Evolutionary conservation across 1,284 basidiomycete genomes (phyloP).

Genomic region (Boletellus deceptivus): DNA sequence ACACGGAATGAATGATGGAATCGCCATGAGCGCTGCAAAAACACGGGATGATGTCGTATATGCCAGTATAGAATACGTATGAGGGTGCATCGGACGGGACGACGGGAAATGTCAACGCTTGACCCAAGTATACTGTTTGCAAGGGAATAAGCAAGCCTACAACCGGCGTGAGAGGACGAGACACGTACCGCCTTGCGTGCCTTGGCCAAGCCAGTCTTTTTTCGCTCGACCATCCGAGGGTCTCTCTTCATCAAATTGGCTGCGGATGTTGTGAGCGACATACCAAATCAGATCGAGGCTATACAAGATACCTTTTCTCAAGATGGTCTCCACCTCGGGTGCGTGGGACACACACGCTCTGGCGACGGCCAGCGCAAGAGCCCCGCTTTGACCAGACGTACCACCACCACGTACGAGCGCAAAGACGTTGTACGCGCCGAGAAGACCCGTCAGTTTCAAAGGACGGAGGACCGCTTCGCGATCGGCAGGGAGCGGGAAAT

Average conservation of each 20-base stretch:
- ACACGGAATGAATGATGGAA: not conserved
- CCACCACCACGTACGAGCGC: constrained; percentile 88
- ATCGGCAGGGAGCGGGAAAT: constrained; percentile 78
- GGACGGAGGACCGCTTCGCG: constrained; percentile 82
- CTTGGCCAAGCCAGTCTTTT: constrained; percentile 92
- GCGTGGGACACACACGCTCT: constrained; percentile 77
- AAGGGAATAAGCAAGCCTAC: not conserved
- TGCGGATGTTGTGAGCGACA: constrained; percentile 31
- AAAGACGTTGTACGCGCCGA: constrained; percentile 94
- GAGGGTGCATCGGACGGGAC: not conserved
- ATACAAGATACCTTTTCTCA: constrained; percentile 67
- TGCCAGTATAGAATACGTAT: constrained; percentile 3
- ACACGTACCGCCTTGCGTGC: constrained; percentile 82
- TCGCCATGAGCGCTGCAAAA: constrained; percentile 2
- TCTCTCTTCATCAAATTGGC: constrained; percentile 89
- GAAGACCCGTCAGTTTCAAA: constrained; percentile 78
- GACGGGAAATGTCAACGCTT: constrained; percentile 64
- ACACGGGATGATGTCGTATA: not conserved
- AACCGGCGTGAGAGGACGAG: not conserved
- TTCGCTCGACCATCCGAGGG: constrained; percentile 96
- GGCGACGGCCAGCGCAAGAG: constrained; percentile 81
- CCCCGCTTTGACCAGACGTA: constrained; percentile 87
- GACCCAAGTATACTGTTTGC: constrained; percentile 83
- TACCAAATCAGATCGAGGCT: not conserved
- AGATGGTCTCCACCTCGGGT: constrained; percentile 60